Evolutionary conservation across 345 rosid species (phyloP).

Genomic region (Salix purpurea): DNA sequence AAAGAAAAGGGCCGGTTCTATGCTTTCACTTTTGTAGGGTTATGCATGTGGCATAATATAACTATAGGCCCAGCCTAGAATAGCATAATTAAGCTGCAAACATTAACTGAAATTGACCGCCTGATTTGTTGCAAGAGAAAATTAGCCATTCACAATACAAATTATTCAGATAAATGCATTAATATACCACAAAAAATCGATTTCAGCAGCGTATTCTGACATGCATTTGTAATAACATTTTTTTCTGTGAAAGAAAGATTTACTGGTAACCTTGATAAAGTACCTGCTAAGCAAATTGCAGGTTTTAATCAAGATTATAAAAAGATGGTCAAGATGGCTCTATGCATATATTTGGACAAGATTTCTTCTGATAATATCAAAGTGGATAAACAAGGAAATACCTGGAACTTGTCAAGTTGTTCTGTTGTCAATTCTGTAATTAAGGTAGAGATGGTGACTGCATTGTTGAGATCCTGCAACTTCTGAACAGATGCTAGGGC

Average conservation of each 20-base stretch:
- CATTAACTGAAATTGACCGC: not conserved
- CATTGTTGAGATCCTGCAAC: constrained; percentile 93
- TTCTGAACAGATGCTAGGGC: constrained; percentile 92
- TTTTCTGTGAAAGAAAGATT: not conserved
- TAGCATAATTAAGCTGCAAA: not conserved
- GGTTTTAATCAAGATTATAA: not conserved
- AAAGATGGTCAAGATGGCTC: not conserved
- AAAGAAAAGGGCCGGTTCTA: not conserved
- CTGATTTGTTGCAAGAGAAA: not conserved
- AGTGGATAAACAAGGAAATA: constrained; percentile 12
- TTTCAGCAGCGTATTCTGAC: not conserved
- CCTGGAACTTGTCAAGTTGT: constrained; percentile 83
- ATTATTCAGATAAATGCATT: not conserved
- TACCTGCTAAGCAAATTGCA: not conserved
- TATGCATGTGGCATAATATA: not conserved
- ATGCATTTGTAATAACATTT: not conserved
- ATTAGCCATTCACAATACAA: not conserved
- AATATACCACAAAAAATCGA: not conserved
- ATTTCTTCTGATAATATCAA: not conserved
- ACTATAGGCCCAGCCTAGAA: not conserved
- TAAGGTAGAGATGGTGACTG: constrained; percentile 66
- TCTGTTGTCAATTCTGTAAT: constrained; percentile 67
- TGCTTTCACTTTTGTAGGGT: not conserved
- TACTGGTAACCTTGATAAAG: not conserved
- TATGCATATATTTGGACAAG: not conserved